Evolutionary conservation across 305 asterid species (phyloP).

Genomic region (Solanum chacoense): DNA sequence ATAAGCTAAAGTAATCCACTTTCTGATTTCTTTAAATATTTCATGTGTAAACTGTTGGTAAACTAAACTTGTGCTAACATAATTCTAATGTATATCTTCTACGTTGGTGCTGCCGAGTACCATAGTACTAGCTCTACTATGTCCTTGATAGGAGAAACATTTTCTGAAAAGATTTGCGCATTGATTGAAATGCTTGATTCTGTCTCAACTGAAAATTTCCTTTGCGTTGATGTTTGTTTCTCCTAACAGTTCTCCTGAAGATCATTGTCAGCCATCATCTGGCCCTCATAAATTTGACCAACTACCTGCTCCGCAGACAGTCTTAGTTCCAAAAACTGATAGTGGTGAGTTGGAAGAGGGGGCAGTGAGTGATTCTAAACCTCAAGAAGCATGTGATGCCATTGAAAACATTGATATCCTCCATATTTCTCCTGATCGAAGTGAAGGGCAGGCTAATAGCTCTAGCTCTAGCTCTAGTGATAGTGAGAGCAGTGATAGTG

Average conservation of each 20-base stretch:
- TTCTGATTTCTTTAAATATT: background rate
- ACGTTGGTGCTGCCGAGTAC: background rate
- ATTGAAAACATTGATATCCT: conserved; percentile 32
- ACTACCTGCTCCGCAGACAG: conserved; percentile 35
- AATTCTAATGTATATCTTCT: background rate
- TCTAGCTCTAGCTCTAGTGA: conserved; percentile 46
- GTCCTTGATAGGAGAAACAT: background rate
- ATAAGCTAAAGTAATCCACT: background rate
- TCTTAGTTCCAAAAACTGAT: conserved; percentile 30
- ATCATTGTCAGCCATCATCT: conserved; percentile 32
- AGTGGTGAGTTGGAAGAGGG: conserved; percentile 39
- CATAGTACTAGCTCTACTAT: background rate
- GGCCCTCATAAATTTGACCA: conserved; percentile 38
- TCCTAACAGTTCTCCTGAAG: conserved; percentile 62
- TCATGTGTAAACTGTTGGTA: background rate
- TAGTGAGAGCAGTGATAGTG: conserved; percentile 25
- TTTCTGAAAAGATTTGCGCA: background rate
- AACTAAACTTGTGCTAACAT: background rate
- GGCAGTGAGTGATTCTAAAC: conserved; percentile 33
- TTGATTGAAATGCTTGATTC: background rate
- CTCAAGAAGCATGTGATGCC: conserved; percentile 29
- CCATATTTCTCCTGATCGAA: conserved; percentile 46
- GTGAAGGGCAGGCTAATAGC: conserved; percentile 50
- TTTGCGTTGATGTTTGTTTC: conserved; percentile 4
- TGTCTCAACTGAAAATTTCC: background rate